phyloP scores from a whole-genome alignment of 306 rosid species.

The Potentilla sterilis region DNA sequence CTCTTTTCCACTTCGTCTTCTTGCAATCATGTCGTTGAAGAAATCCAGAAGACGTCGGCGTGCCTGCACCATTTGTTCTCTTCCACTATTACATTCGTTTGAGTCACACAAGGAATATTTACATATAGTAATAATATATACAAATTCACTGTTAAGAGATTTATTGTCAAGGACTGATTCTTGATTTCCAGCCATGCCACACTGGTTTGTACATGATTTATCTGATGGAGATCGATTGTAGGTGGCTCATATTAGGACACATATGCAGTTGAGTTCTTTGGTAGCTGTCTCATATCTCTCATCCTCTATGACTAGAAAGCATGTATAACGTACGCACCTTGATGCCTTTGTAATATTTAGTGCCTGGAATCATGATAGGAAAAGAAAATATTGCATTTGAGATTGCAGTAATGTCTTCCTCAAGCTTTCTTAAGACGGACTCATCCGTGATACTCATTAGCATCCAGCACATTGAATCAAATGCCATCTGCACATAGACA shows the following conservation, averaged over 20 bases:
- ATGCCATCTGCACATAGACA: slow-evolving; percentile 43
- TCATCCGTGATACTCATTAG: slow-evolving; percentile 60
- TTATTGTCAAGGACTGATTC: no score
- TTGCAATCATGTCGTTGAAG: slow-evolving; percentile 46
- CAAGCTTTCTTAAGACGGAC: slow-evolving; percentile 43
- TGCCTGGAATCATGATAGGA: slow-evolving; percentile 63
- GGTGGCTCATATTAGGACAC: no score
- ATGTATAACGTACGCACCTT: slow-evolving; percentile 45
- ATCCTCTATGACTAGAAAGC: not conserved
- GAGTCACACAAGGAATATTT: no score
- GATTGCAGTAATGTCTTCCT: slow-evolving; percentile 45
- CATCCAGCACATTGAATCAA: slow-evolving; percentile 70
- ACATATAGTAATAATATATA: no score
- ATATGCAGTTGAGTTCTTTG: no score
- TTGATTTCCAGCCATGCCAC: no score
- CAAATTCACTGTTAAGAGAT: no score
- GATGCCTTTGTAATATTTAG: slow-evolving; percentile 68
- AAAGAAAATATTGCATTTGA: slow-evolving; percentile 57
- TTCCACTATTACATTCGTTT: no score
- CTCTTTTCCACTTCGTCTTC: slow-evolving; percentile 52
- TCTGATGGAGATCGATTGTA: not conserved
- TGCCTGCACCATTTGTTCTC: slow-evolving; percentile 53
- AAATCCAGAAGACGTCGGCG: slow-evolving; percentile 49
- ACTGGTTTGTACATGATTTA: no score
- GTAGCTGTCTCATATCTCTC: no score